Conservation (phyloP, 441 rosid species). For the Brassica hybrid region DNA sequence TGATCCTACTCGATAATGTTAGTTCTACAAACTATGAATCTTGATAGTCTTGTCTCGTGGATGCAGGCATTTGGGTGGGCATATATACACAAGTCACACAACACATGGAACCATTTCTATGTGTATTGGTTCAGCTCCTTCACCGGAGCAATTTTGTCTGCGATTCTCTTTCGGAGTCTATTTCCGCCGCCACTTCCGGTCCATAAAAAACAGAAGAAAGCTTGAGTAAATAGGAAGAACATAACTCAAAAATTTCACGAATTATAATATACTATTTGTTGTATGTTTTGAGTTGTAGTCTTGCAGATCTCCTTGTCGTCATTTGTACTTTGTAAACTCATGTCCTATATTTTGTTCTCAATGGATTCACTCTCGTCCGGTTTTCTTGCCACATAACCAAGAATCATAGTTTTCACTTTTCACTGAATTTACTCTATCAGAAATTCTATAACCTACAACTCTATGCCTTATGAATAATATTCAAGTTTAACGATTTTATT, state of each 20-base stretch:
- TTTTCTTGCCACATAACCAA: background rate
- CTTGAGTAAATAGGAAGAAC: constrained; percentile 39
- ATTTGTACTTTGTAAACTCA: background rate
- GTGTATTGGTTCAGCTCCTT: constrained; percentile 93
- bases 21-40: background rate
- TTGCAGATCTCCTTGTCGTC: background rate
- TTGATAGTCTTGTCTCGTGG: background rate
- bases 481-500: too few species aligned
- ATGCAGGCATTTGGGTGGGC: constrained; percentile 97
- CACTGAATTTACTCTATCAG: background rate
- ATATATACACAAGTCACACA: constrained; percentile 72
- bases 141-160: constrained; percentile 76
- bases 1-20: background rate
- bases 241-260: constrained; percentile 11
- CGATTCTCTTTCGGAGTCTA: constrained; percentile 70
- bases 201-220: constrained; percentile 70
- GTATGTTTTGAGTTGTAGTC: background rate
- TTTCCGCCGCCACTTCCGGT: constrained; percentile 59
- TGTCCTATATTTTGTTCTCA: background rate
- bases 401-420: background rate
- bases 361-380: constrained; percentile 11
- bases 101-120: constrained; percentile 89
- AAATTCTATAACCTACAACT: background rate
- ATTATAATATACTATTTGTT: background rate
- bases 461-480: background rate